Percentiles rank a stretch among this genome's conserved stretches.
Conservation (phyloP, 2,329 filamentous ascomycete species). For the Neopestalotiopsis sp. region DNA sequence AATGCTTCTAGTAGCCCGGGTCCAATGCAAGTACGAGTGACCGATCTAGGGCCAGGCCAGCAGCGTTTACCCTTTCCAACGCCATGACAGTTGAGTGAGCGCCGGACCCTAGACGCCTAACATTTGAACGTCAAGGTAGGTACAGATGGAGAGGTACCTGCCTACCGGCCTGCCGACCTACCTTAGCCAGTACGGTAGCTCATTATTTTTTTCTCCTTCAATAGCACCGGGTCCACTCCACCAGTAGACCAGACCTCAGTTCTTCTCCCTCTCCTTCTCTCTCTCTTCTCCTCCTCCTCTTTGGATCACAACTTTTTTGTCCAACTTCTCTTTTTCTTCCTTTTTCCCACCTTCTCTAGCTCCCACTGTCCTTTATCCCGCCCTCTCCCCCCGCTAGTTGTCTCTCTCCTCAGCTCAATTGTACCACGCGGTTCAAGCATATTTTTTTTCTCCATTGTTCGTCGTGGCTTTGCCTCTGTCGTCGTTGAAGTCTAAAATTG, state of each 20-base stretch:
- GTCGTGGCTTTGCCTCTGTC: conserved; percentile 32
- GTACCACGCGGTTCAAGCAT: conserved; percentile 34
- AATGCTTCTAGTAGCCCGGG: neutral
- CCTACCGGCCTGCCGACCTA: neutral
- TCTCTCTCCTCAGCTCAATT: conserved; percentile 40
- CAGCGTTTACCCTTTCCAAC: no score
- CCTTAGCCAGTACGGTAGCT: neutral
- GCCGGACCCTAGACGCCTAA: neutral
- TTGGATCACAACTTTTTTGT: conserved; percentile 29
- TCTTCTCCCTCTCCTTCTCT: conserved; percentile 23
- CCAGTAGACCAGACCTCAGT: conserved; percentile 6
- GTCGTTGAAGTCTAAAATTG: conserved; percentile 30
- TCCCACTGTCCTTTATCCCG: conserved; percentile 40
- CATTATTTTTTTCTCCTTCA: conserved; percentile 7
- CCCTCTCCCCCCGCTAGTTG: conserved; percentile 36
- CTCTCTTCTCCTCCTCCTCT: conserved; percentile 21
- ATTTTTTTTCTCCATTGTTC: conserved; percentile 33
- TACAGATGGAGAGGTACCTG: neutral
- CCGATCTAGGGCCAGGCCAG: neutral
- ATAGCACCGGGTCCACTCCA: conserved; percentile 3
- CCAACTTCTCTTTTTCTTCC: conserved; percentile 37
- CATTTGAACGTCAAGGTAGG: neutral
- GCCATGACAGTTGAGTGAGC: neutral
- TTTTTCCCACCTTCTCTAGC: conserved; percentile 33
- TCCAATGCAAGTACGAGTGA: neutral